Conservation (phyloP, 768 basidiomycete species). For the Tricholoma flavovirens region DNA sequence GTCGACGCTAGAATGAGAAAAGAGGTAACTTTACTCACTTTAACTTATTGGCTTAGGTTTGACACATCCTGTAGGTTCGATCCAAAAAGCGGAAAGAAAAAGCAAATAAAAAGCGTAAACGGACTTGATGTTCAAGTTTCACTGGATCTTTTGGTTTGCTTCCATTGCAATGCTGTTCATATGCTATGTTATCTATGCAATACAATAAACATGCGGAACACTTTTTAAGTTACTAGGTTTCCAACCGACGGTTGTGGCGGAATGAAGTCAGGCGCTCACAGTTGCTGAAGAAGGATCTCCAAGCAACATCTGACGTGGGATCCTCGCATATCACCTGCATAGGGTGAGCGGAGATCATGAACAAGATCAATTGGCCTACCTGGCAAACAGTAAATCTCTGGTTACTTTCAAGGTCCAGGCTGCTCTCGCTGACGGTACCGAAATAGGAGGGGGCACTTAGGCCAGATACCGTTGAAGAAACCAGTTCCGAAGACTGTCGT, state of each 20-base stretch:
- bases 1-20: slow-evolving; percentile 92
- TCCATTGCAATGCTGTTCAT: not conserved
- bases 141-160: not conserved
- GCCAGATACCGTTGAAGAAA: slow-evolving; percentile 4
- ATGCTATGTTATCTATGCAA: too few relatives aligned
- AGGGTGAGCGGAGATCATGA: not conserved
- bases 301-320: slow-evolving; percentile 29
- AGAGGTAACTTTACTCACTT: slow-evolving; percentile 49
- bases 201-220: not conserved
- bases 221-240: not conserved
- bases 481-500: slow-evolving; percentile 34
- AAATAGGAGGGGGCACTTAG: slow-evolving; percentile 4
- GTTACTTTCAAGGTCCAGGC: slow-evolving; percentile 48
- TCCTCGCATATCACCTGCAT: slow-evolving; percentile 43
- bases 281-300: slow-evolving; percentile 33
- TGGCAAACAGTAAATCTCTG: slow-evolving; percentile 47
- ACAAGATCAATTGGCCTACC: slow-evolving; percentile 30
- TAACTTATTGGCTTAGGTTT: not conserved
- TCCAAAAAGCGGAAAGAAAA: slow-evolving; percentile 80
- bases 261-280: slow-evolving; percentile 34
- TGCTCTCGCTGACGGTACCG: slow-evolving; percentile 38
- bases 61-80: slow-evolving; percentile 48
- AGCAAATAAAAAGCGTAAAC: slow-evolving; percentile 56
- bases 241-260: not conserved
- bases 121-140: slow-evolving; percentile 13